These are phyloP conservation scores for Eucalyptus coolabah DNA, from an alignment of 345 rosid genomes.

Conservation along the genomic window DNA sequence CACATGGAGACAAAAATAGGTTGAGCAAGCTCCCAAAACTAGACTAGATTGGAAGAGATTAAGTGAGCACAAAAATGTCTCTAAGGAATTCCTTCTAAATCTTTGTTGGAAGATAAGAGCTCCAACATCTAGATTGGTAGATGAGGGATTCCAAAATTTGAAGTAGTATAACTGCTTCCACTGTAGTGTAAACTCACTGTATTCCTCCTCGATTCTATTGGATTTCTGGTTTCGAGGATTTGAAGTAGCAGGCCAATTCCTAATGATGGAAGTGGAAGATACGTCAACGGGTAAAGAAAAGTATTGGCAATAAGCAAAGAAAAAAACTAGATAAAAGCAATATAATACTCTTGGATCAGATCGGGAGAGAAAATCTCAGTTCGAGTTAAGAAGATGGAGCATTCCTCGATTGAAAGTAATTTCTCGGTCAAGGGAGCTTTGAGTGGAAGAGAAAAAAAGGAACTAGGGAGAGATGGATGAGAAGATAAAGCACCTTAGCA, in stretches of 20 bases:
- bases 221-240: not conserved
- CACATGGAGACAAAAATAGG: not conserved
- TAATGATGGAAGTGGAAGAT: not conserved
- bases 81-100: not conserved
- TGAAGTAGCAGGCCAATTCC: not conserved
- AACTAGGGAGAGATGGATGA: not conserved
- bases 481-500: not conserved
- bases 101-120: not conserved
- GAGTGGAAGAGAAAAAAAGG: not conserved
- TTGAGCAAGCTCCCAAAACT: not conserved
- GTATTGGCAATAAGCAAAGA: not conserved
- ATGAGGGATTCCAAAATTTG: not conserved
- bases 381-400: not conserved
- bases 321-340: not conserved
- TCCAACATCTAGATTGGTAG: not conserved
- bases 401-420: not conserved
- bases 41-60: not conserved
- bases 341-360: too few relatives aligned
- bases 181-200: not conserved
- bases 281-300: not conserved
- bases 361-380: not conserved
- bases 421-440: not conserved
- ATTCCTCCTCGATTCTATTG: not conserved
- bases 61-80: not conserved
- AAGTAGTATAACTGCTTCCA: not conserved